phyloP scores from a whole-genome alignment of 139 green algal genomes.

The Chlorella sp. region DNA sequence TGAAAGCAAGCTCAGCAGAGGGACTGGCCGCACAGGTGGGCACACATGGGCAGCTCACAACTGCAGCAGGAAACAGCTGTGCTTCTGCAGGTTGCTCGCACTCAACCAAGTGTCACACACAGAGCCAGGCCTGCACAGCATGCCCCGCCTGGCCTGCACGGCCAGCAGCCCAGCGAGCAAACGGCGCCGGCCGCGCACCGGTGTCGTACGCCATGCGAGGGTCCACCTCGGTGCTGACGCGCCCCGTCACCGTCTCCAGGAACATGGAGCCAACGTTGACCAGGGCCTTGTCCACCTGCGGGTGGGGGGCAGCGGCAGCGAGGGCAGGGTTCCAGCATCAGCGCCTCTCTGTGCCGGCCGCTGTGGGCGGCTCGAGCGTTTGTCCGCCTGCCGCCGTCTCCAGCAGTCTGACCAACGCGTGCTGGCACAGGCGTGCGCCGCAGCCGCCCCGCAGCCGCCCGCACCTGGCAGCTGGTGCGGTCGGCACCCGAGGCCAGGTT shows the following conservation, averaged over 20 bases:
- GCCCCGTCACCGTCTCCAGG: slow-evolving; percentile 67
- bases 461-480: slow-evolving; percentile 24
- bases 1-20: background rate
- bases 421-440: too few relatives aligned
- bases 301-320: background rate
- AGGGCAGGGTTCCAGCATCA: background rate
- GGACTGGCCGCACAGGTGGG: background rate
- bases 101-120: background rate
- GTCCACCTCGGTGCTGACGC: slow-evolving; percentile 83
- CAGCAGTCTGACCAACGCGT: too few relatives aligned
- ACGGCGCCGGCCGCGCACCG: slow-evolving; percentile 43
- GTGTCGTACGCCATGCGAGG: slow-evolving; percentile 70
- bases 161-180: background rate
- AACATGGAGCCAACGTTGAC: slow-evolving; percentile 80
- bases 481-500: slow-evolving; percentile 8
- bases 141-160: background rate
- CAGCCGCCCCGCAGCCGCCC: too few relatives aligned
- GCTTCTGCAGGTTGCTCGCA: background rate
- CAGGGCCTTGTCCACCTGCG: slow-evolving; percentile 73
- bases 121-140: background rate
- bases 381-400: too few relatives aligned
- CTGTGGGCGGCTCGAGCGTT: too few relatives aligned
- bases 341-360: too few relatives aligned
- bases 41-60: background rate
- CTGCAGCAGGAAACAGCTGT: background rate